Conservation (phyloP, 805 yeast species). For the Saccharomycopsis oosterbeekiorum region DNA sequence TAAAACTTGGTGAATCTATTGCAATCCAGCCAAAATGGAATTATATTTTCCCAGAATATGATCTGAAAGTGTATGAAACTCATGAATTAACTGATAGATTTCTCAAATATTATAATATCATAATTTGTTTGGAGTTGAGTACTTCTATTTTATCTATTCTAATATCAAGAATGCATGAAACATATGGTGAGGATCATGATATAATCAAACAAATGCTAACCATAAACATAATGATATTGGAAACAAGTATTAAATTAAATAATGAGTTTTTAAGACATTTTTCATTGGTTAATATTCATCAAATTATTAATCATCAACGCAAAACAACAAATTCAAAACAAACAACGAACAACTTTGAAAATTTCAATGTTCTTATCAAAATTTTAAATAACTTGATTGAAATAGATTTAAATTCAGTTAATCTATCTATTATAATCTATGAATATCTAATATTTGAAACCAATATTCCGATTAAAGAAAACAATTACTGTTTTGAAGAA, state of each 20-base stretch:
- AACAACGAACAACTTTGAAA: background rate
- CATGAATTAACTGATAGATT: conserved; percentile 5
- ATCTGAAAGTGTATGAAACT: background rate
- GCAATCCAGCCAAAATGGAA: background rate
- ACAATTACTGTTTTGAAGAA: background rate
- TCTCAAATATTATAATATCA: background rate
- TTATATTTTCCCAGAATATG: background rate
- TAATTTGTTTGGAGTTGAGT: background rate
- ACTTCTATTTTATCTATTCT: background rate
- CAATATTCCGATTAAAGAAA: background rate
- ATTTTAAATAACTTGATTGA: background rate
- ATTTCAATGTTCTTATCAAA: background rate
- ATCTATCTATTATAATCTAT: background rate
- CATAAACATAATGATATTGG: background rate
- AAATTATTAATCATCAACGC: background rate
- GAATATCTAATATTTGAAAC: background rate
- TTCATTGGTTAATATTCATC: background rate
- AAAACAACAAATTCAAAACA: background rate
- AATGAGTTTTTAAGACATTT: background rate
- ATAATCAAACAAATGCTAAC: background rate
- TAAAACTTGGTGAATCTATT: background rate
- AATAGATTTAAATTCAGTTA: background rate
- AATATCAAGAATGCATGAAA: background rate
- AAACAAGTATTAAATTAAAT: background rate
- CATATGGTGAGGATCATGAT: background rate